phyloP scores from a whole-genome alignment of 73 alveolate genomes.

The Symbiodinium pilosum region DNA sequence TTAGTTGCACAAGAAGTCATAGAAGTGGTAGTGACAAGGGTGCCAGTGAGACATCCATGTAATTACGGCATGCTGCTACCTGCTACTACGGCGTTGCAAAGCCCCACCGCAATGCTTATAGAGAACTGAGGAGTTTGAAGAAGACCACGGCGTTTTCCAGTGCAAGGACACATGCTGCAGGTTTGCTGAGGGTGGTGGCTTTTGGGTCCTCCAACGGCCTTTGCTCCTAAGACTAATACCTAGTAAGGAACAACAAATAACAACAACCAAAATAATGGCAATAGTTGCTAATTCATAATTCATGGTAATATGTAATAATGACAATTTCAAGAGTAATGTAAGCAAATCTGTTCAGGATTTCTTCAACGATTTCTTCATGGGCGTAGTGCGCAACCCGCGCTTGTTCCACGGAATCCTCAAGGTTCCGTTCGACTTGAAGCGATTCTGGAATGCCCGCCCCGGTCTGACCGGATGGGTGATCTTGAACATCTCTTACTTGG shows the following conservation, averaged over 20 bases:
- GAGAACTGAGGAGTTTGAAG: slow-evolving; percentile 86
- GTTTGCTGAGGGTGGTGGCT: not conserved
- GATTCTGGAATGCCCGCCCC: slow-evolving; percentile 93
- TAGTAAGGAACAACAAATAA: no score
- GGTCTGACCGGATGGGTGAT: slow-evolving; percentile 95
- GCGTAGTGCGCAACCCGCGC: slow-evolving; percentile 93
- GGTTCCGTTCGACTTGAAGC: slow-evolving; percentile 87
- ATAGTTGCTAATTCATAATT: no score
- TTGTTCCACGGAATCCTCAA: slow-evolving; percentile 79
- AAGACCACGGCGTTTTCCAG: slow-evolving; percentile 73
- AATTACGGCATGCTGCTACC: no score
- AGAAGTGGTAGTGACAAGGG: no score
- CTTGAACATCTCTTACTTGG: slow-evolving; percentile 80
- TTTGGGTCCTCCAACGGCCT: not conserved
- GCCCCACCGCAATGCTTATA: no score
- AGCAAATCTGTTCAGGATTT: slow-evolving; percentile 71
- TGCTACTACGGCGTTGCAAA: no score
- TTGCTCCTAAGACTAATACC: no score
- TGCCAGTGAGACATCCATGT: no score
- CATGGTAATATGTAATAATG: no score
- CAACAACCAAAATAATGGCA: no score
- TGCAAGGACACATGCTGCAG: not conserved
- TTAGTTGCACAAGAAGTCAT: no score
- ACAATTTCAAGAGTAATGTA: no score
- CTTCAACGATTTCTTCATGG: slow-evolving; percentile 94